Conservation (phyloP, 1,284 basidiomycete genomes). For the Puccinia novopanici region DNA sequence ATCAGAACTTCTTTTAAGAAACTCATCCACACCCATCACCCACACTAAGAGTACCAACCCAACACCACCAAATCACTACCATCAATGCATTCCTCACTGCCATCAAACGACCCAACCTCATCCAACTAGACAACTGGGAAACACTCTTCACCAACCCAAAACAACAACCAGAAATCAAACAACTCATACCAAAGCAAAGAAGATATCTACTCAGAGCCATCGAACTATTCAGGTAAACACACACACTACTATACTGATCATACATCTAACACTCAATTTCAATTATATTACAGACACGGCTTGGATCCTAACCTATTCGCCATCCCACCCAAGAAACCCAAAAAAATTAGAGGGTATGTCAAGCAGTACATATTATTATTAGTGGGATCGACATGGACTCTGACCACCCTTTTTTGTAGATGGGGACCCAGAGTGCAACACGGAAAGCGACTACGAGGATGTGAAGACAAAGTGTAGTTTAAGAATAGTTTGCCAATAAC, state of each 20-base stretch:
- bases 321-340: constrained; percentile 15
- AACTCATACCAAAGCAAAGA: constrained; percentile 29
- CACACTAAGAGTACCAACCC: not conserved
- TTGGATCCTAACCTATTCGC: constrained; percentile 39
- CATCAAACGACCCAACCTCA: constrained; percentile 1
- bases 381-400: no score
- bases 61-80: constrained; percentile 35
- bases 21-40: not conserved
- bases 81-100: constrained; percentile 32
- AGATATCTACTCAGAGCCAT: constrained; percentile 30
- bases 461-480: no score
- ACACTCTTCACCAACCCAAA: constrained; percentile 3
- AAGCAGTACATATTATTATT: no score
- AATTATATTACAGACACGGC: constrained; percentile 24
- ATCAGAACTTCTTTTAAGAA: not conserved
- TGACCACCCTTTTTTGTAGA: not conserved
- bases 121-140: constrained; percentile 25
- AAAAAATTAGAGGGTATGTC: constrained; percentile 43
- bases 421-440: constrained; percentile 47
- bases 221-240: constrained; percentile 33
- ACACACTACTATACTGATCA: not conserved
- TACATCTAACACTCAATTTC: not conserved
- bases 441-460: constrained; percentile 35
- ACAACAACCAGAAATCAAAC: not conserved
- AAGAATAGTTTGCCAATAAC: no score